A percentile compares a stretch with the other conserved stretches of the same genome.
Evolutionary conservation across 805 yeast genomes (phyloP).

Genomic region (Nadsonia fulvescens): DNA sequence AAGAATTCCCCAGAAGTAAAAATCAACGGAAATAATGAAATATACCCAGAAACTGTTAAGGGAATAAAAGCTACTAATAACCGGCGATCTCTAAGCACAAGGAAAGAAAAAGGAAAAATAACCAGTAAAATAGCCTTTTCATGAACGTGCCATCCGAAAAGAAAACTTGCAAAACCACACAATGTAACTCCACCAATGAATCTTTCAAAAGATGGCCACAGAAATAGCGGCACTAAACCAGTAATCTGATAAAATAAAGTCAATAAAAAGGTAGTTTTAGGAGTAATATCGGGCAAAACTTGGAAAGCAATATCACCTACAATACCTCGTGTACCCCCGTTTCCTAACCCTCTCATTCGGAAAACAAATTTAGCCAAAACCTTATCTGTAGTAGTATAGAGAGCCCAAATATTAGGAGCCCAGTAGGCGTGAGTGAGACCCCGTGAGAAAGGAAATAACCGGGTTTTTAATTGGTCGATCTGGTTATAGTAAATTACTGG

Average conservation of each 20-base stretch:
- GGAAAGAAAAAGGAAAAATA: conserved; percentile 71
- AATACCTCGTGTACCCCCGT: conserved; percentile 58
- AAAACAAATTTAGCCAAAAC: conserved; percentile 20
- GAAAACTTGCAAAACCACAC: conserved; percentile 78
- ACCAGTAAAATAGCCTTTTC: conserved; percentile 90
- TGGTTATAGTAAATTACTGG: conserved; percentile 55
- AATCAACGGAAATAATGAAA: conserved; percentile 74
- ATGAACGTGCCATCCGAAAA: conserved; percentile 98
- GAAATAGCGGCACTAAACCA: conserved; percentile 51
- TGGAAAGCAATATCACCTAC: conserved; percentile 82
- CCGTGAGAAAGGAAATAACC: conserved; percentile 85
- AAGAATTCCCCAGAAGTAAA: conserved; percentile 66
- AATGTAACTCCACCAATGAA: conserved; percentile 73
- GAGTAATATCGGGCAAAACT: conserved; percentile 65
- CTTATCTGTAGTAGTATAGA: conserved; percentile 72
- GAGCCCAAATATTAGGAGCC: conserved; percentile 98
- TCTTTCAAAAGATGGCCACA: conserved; percentile 48
- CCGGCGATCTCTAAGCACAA: conserved; percentile 54
- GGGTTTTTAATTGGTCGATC: conserved; percentile 40
- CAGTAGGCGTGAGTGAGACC: conserved; percentile 96
- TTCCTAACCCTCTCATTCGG: conserved; percentile 9
- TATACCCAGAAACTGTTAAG: conserved; percentile 63
- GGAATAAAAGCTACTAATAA: conserved; percentile 54
- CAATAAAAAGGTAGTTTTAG: conserved; percentile 55
- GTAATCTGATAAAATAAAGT: conserved; percentile 74